Percentiles rank a stretch among this genome's conserved stretches.
phyloP scores from a whole-genome alignment of 208 protist species.

The Pavlovales sp. region DNA sequence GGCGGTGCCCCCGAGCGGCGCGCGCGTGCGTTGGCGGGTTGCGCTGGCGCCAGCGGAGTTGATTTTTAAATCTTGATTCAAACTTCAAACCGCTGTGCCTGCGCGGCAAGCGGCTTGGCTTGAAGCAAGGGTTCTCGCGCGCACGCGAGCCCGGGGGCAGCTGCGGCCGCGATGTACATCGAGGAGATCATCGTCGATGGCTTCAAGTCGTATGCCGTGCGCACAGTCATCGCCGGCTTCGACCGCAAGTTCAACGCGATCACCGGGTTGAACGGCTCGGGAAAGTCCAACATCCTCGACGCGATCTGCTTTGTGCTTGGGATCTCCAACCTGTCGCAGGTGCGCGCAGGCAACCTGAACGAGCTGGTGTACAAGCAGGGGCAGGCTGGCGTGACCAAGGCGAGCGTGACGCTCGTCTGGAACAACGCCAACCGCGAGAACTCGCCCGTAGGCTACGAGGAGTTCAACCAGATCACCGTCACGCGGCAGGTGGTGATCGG shows the following conservation, averaged over 20 bases:
- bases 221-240: slow-evolving; percentile 89
- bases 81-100: too few relatives aligned
- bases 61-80: too few relatives aligned
- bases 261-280: slow-evolving; percentile 98
- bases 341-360: slow-evolving; percentile 68
- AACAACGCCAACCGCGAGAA: slow-evolving; percentile 90
- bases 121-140: too few relatives aligned
- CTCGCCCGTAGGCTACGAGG: slow-evolving; percentile 94
- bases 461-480: slow-evolving; percentile 92
- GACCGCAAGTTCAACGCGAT: slow-evolving; percentile 99
- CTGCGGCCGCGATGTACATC: slow-evolving; percentile 86
- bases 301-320: slow-evolving; percentile 99
- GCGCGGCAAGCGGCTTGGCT: too few relatives aligned
- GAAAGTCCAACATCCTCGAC: slow-evolving; percentile 99
- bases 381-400: slow-evolving; percentile 97
- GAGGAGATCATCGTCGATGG: slow-evolving; percentile 98
- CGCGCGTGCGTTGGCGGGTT: too few relatives aligned
- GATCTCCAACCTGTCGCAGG: slow-evolving; percentile 94
- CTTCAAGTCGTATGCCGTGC: slow-evolving; percentile 99
- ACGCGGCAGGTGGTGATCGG: slow-evolving; percentile 91
- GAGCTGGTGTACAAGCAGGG: slow-evolving; percentile 99
- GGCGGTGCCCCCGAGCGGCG: too few relatives aligned
- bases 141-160: too few relatives aligned
- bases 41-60: too few relatives aligned
- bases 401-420: slow-evolving; percentile 98